Evolutionary conservation across 1,284 basidiomycete genomes (phyloP), one percentile per base, ranked within the genome.

Genomic region (Paramarasmius palmivorus): DNA sequence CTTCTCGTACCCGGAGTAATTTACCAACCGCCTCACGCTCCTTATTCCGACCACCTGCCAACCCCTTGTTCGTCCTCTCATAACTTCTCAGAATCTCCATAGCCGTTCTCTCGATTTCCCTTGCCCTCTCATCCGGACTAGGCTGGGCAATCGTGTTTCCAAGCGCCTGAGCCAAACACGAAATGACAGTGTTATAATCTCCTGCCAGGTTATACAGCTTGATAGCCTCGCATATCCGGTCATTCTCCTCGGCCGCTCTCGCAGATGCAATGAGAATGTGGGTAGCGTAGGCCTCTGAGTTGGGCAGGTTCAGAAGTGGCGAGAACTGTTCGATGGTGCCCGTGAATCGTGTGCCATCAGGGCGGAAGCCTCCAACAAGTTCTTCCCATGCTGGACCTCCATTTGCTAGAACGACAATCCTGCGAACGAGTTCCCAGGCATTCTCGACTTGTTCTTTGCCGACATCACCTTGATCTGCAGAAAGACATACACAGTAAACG

Each of bases 121-220:
- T 76, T 22, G 83, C 84, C 62, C 84, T 86, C 63, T 89, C 88
- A 59, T 88, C 86, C 1, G 81, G 79, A 52, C 78, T 79, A 0
- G 88, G 83, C 61, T 88, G 82, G 4, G 84, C 78, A 40, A 96
- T 78, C 1, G 90, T 88, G 63, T 88, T 89, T n/a, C 95, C 94
- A 0, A 99, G 79, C 3, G 94, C 92, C 53, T 88, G 86, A 39
- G 93, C 94, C 40, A 99, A 86, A 55, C 93, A 93, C 7, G 84
- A 79, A 37, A 98, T 83, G 45, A 99, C 96, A 26, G 90, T 92
- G 48, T 86, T 77, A 68, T 95, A 95, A 59, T 97, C 92, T 36
- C 93, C 92, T 0, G 95, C 94, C 35, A 98, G 84, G 72, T 98
- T 96, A 76, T 94, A 98, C 44, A 99, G 76, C 68, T 96, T 90